A percentile compares a stretch with the other conserved stretches of the same genome.
phyloP scores from a whole-genome alignment of 768 basidiomycete species.

The Tephrocybe sp. region DNA sequence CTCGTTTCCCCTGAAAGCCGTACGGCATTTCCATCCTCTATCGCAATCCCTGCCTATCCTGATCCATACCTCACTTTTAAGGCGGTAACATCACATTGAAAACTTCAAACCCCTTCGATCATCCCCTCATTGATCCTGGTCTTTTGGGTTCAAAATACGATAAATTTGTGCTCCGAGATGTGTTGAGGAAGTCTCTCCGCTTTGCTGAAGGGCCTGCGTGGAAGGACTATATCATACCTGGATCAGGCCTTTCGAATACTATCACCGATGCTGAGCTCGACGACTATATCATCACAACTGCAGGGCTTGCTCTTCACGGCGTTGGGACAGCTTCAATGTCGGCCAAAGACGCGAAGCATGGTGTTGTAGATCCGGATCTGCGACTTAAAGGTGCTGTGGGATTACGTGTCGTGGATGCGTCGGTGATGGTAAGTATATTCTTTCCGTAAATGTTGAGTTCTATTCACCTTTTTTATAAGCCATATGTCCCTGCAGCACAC shows the following conservation, averaged over 20 bases:
- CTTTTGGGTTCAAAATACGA: conserved; percentile 24
- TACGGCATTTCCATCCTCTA: background rate
- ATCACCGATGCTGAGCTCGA: conserved; percentile 23
- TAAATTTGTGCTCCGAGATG: conserved; percentile 20
- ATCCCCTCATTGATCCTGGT: conserved; percentile 39
- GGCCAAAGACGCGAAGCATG: conserved; percentile 18
- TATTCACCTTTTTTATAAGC: too few species aligned
- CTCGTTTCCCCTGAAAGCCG: conserved; percentile 6
- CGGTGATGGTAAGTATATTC: conserved; percentile 28
- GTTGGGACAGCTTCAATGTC: conserved; percentile 30
- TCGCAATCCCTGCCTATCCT: background rate
- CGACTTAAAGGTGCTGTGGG: conserved; percentile 28
- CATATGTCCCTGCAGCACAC: too few species aligned
- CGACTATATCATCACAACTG: conserved; percentile 11
- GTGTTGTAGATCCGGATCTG: conserved; percentile 32
- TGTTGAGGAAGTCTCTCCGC: conserved; percentile 15
- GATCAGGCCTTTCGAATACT: background rate
- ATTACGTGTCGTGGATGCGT: conserved; percentile 34
- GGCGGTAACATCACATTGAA: conserved; percentile 27
- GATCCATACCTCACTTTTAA: background rate
- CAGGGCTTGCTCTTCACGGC: conserved; percentile 21
- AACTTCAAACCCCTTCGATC: conserved; percentile 36
- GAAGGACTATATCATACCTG: conserved; percentile 17
- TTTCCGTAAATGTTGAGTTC: too few species aligned
- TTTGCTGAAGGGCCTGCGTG: conserved; percentile 23